Evolutionary conservation across 148 eudicot genomes (phyloP), one percentile per base, ranked within the genome.

Genomic region (Heliamphora exappendiculata): DNA sequence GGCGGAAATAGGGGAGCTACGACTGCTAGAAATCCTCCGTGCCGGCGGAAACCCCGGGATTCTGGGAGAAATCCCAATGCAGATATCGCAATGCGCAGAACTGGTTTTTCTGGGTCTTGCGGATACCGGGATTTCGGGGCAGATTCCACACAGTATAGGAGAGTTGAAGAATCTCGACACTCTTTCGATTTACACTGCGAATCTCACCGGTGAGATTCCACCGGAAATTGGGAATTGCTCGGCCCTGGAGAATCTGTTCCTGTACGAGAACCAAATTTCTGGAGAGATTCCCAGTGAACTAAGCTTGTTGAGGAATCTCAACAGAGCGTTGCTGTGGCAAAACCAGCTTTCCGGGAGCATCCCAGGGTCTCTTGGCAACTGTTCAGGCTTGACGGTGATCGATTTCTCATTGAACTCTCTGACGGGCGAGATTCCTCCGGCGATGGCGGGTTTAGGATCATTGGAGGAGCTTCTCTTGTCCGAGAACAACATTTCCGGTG

Each of bases 331-430:
- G 44, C 50, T 83, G 53, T 84, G 86, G 86, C 81, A 78, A 63
- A 84, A 84, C 66, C 64, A 81, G 71, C 36, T 84, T 14, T 65
- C n/a, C 65, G 86, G 86, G 13, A 64, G 37, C 17, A 81, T 84
- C 67, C 86, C 86, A 58, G 74, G 19, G 47, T 17, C 57, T 70
- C 62, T 84, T 64, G 84, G 83, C 11, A 78, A 84, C 75, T 78
- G 79, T 67, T 70, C 72, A 19, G 54, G 47, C 9, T 63, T 81
- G 77, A 78, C 39, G 36, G 74, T 81, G 0, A 74, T 84, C 16
- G 86, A 84, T 75, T 78, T 84, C 33, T 84, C 86, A 1, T 28
- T 84, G 22, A 84, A 84, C 50, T 74, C 78, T 69, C 79, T 84
- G 31, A 39, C 81, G 17, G 86, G 81, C 28, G 79, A 70, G 60